Conservation (phyloP, 129 eudicot species). For the Ambrosia trifida region DNA sequence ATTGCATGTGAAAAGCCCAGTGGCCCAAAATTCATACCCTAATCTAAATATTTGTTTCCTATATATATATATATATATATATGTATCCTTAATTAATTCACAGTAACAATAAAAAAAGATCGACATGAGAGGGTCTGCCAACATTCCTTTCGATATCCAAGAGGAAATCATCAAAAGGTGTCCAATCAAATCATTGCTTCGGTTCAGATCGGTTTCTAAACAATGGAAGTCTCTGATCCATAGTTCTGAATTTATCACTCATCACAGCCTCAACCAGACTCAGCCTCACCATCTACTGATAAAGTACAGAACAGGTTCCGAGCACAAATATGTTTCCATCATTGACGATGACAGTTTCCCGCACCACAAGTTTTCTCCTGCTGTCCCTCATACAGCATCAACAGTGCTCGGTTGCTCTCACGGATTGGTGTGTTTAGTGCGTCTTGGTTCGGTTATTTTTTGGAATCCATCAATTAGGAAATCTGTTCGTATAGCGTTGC, state of each 20-base stretch:
- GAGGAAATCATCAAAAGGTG: neutral
- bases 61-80: too few relatives aligned
- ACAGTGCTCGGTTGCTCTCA: neutral
- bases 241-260: neutral
- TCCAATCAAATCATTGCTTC: neutral
- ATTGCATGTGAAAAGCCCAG: too few relatives aligned
- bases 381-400: neutral
- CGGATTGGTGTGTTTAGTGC: neutral
- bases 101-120: too few relatives aligned
- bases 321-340: neutral
- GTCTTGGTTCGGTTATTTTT: neutral
- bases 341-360: neutral
- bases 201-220: neutral
- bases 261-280: neutral
- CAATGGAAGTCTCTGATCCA: neutral
- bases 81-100: too few relatives aligned
- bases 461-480: neutral
- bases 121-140: neutral
- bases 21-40: too few relatives aligned
- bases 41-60: too few relatives aligned
- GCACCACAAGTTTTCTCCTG: neutral
- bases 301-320: neutral
- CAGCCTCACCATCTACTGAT: neutral
- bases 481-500: neutral
- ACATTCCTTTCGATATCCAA: neutral